Percentiles rank a stretch among this genome's conserved stretches.
Evolutionary conservation across 176 grass and related monocot genomes (phyloP).

Genomic region (Oryza glumipatula): DNA sequence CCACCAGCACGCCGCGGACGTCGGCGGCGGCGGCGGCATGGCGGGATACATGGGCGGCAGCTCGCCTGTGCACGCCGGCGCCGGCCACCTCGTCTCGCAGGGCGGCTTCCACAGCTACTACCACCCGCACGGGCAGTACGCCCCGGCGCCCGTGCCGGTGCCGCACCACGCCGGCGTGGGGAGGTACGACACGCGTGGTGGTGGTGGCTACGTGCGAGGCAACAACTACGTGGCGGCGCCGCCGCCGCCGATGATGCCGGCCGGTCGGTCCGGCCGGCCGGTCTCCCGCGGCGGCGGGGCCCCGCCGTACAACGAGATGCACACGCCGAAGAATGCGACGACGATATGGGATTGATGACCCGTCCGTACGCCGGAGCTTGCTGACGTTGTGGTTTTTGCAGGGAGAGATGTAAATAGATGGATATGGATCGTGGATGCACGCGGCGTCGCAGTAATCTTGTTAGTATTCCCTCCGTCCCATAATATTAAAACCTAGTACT

Average conservation of each 20-base stretch:
- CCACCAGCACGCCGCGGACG: constrained; percentile 27
- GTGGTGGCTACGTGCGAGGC: constrained; percentile 26
- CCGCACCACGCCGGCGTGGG: constrained; percentile 14
- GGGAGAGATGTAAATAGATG: too few relatives aligned
- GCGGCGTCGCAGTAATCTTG: too few relatives aligned
- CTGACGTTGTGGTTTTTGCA: background rate
- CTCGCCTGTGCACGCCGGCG: constrained; percentile 15
- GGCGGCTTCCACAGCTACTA: constrained; percentile 19
- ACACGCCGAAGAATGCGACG: constrained; percentile 35
- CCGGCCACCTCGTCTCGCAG: background rate
- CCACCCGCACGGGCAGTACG: constrained; percentile 35
- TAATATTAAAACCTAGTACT: too few relatives aligned
- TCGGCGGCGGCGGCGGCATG: background rate
- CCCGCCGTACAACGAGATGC: constrained; percentile 42
- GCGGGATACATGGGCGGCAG: constrained; percentile 12
- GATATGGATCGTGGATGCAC: too few relatives aligned
- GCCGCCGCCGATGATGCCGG: constrained; percentile 20
- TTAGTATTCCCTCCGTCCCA: too few relatives aligned
- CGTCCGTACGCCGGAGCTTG: background rate
- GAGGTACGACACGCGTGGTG: constrained; percentile 29
- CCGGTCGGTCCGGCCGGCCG: constrained; percentile 20
- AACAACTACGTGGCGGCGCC: constrained; percentile 32
- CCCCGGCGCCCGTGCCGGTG: background rate
- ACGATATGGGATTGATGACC: constrained; percentile 47
- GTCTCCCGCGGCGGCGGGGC: constrained; percentile 38